Conservation (phyloP, 129 eudicot genomes). For the Chrysanthemum seticuspe region DNA sequence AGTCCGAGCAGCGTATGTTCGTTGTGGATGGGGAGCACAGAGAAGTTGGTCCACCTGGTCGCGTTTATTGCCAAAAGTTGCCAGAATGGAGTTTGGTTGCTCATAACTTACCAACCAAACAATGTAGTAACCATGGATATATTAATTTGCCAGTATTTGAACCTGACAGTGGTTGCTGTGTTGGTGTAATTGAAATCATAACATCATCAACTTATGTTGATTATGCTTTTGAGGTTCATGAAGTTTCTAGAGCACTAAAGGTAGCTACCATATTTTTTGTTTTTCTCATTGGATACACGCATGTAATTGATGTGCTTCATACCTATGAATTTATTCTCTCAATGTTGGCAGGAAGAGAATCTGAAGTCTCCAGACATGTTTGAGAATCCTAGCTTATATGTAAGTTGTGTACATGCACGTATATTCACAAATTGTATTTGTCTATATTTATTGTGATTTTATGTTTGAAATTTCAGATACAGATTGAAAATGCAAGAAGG, state of each 20-base stretch:
- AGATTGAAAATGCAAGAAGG: background rate
- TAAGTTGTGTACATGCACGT: constrained; percentile 2
- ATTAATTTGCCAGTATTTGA: constrained; percentile 16
- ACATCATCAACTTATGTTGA: constrained; percentile 21
- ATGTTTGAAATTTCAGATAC: background rate
- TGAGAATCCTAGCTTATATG: constrained; percentile 11
- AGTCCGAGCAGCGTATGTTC: background rate
- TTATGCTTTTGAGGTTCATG: constrained; percentile 20
- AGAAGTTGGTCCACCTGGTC: constrained; percentile 8
- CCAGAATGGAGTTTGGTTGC: constrained; percentile 17
- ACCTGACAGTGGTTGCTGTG: constrained; percentile 10
- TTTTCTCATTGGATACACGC: background rate
- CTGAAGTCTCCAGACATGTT: constrained; percentile 15
- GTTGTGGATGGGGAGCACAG: background rate
- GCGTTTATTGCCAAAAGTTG: constrained; percentile 12
- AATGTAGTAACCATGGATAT: background rate
- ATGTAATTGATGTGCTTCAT: background rate
- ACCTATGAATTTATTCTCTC: background rate
- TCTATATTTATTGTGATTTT: background rate
- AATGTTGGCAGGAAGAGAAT: constrained; percentile 15
- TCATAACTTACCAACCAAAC: background rate
- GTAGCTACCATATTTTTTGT: background rate
- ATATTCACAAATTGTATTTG: background rate
- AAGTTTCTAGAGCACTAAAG: constrained; percentile 19
- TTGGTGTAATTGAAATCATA: constrained; percentile 16